phyloP scores from a whole-genome alignment of 2,329 filamentous ascomycete genomes.

The Botrytis sinoallii region DNA sequence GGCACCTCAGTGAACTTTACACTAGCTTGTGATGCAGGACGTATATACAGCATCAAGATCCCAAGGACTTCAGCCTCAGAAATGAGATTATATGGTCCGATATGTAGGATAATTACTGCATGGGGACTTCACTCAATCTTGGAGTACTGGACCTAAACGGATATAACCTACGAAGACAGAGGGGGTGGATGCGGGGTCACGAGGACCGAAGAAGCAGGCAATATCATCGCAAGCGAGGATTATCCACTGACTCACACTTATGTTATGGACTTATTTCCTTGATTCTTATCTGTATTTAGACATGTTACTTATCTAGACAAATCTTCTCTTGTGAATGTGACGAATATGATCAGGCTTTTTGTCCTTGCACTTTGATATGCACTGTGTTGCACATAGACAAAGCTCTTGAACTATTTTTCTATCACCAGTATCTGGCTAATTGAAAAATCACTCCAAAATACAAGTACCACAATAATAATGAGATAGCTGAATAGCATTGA shows the following conservation, averaged over 20 bases:
- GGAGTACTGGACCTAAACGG: neutral
- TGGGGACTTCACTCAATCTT: neutral
- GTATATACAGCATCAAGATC: neutral
- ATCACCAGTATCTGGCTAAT: neutral
- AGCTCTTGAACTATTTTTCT: neutral
- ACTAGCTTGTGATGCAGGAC: neutral
- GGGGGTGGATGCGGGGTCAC: neutral
- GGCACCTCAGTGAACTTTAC: conserved; percentile 28
- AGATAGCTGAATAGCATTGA: neutral
- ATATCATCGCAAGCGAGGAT: neutral
- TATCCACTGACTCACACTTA: no score
- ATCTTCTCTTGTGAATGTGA: neutral
- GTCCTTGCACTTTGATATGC: neutral
- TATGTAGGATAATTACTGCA: neutral
- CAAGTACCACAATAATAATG: neutral
- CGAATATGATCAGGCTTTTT: neutral
- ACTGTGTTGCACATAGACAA: neutral
- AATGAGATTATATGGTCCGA: neutral
- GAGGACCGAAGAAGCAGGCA: no score
- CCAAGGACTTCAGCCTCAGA: neutral
- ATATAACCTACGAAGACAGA: neutral
- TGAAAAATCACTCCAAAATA: neutral
- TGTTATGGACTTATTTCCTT: neutral
- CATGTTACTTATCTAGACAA: neutral
- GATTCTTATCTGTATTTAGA: neutral